Evolutionary conservation across 2,329 filamentous ascomycete species (phyloP).

Genomic region (Xenoacremonium recifei): DNA sequence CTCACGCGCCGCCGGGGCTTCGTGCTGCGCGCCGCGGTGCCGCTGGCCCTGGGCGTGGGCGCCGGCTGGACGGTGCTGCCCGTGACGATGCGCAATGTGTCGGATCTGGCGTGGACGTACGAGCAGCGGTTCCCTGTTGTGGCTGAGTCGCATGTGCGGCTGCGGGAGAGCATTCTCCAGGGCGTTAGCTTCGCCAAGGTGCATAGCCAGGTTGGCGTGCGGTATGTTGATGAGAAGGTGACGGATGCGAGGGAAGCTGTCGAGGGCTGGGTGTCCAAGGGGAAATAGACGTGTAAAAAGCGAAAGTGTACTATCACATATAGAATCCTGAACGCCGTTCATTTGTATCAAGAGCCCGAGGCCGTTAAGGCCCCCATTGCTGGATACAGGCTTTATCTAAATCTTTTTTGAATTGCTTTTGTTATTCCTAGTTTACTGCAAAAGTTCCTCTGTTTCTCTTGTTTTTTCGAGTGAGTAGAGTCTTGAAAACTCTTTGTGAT

Average conservation of each 20-base stretch:
- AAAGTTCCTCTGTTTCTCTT: too few relatives aligned
- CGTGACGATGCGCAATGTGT: slow-evolving; percentile 85
- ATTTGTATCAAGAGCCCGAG: slow-evolving; percentile 30
- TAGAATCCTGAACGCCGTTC: slow-evolving; percentile 29
- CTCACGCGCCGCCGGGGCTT: slow-evolving; percentile 85
- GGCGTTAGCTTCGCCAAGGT: slow-evolving; percentile 72
- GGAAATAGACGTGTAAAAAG: slow-evolving; percentile 55
- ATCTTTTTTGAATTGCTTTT: neutral
- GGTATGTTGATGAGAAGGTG: slow-evolving; percentile 79
- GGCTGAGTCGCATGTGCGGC: slow-evolving; percentile 74
- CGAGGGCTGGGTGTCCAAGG: slow-evolving; percentile 90
- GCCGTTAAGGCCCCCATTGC: too few relatives aligned
- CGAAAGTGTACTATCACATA: slow-evolving; percentile 38
- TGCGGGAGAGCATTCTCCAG: slow-evolving; percentile 66
- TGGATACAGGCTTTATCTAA: neutral
- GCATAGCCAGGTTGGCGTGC: slow-evolving; percentile 68
- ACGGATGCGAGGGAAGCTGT: slow-evolving; percentile 71
- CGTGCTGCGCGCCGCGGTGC: slow-evolving; percentile 72
- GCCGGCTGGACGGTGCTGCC: slow-evolving; percentile 85
- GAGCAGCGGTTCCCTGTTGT: slow-evolving; percentile 85
- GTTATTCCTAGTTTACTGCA: too few relatives aligned
- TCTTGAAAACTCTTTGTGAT: too few relatives aligned
- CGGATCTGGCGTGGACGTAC: slow-evolving; percentile 84
- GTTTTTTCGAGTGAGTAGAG: too few relatives aligned
- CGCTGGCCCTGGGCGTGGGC: slow-evolving; percentile 75